phyloP scores from a whole-genome alignment of 1,284 basidiomycete genomes.

The Rhodofomes roseus region DNA sequence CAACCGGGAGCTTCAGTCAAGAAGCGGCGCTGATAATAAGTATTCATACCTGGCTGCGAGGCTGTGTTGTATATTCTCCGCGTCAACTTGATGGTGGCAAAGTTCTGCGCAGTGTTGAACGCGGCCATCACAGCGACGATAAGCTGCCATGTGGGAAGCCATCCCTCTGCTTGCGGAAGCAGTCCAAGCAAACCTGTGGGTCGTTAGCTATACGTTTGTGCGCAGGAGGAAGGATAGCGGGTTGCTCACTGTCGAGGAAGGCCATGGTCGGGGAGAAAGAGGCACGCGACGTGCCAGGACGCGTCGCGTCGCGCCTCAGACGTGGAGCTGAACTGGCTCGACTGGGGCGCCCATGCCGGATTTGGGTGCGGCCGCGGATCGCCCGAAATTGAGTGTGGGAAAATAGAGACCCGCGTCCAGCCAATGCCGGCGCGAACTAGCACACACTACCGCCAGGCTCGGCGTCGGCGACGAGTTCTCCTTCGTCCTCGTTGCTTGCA shows the following conservation, averaged over 20 bases:
- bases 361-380: background rate
- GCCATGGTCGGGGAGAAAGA: background rate
- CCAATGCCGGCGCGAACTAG: background rate
- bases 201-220: background rate
- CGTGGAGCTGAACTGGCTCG: background rate
- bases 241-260: slow-evolving; percentile 1
- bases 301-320: background rate
- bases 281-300: background rate
- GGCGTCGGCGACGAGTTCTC: slow-evolving; percentile 4
- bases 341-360: background rate
- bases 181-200: slow-evolving; percentile 11
- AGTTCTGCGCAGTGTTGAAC: slow-evolving; percentile 86
- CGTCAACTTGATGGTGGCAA: slow-evolving; percentile 73
- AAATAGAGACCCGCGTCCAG: background rate
- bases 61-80: slow-evolving; percentile 71
- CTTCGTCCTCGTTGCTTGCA: slow-evolving; percentile 23
- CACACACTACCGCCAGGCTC: slow-evolving; percentile 1
- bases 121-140: slow-evolving; percentile 71
- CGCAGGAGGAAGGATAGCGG: background rate
- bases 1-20: background rate
- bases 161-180: slow-evolving; percentile 62
- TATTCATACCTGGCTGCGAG: slow-evolving; percentile 25
- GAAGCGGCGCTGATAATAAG: too few relatives aligned
- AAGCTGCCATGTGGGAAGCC: slow-evolving; percentile 84
- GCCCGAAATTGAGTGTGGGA: background rate